phyloP scores from a whole-genome alignment of 148 eudicot species.

The Selenicereus undatus region DNA sequence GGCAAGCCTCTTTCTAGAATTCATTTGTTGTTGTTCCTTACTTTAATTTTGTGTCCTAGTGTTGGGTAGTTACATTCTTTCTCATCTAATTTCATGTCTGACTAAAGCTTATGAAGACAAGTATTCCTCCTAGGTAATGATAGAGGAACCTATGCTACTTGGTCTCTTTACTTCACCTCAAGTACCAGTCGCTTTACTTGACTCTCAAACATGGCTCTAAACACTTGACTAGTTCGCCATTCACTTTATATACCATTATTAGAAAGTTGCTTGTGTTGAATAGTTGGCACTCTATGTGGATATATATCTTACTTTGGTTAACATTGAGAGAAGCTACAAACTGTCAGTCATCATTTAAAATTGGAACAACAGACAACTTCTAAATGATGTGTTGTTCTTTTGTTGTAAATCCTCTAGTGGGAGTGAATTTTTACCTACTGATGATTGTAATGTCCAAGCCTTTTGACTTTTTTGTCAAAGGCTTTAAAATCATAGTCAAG shows the following conservation, averaged over 20 bases:
- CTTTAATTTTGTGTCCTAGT: background rate
- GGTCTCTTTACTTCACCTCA: background rate
- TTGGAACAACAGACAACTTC: background rate
- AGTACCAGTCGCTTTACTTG: background rate
- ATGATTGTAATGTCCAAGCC: background rate
- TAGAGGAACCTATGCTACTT: background rate
- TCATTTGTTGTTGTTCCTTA: background rate
- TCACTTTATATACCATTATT: background rate
- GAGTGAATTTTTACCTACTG: background rate
- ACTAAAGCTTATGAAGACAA: slow-evolving; percentile 5
- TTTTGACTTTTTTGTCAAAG: slow-evolving; percentile 6
- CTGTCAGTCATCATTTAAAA: slow-evolving; percentile 4
- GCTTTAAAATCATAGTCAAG: slow-evolving; percentile 3
- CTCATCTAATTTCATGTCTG: background rate
- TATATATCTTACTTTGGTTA: background rate
- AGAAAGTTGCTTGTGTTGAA: background rate
- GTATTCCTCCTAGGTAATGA: background rate
- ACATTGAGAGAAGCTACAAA: background rate
- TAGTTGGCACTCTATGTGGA: background rate
- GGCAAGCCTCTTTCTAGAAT: slow-evolving; percentile 7
- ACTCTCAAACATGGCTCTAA: background rate
- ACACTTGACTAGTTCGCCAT: background rate
- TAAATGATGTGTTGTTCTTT: slow-evolving; percentile 3
- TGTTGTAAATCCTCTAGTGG: background rate
- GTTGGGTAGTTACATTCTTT: background rate